Conservation (phyloP, 768 basidiomycete species). For the Clathrus columnatus region DNA sequence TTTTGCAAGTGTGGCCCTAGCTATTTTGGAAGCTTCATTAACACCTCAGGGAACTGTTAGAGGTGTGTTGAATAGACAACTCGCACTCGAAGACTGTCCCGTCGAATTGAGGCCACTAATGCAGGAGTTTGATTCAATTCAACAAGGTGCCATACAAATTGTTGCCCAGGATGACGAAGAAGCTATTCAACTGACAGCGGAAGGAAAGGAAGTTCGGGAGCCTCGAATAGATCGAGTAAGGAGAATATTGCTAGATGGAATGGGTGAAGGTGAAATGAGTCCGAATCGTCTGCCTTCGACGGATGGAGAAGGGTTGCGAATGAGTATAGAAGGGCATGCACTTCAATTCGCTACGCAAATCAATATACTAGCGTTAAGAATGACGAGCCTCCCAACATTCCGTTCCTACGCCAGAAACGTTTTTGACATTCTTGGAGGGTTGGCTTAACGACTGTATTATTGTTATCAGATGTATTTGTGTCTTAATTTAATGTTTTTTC, state of each 20-base stretch:
- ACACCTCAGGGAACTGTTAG: constrained; percentile 36
- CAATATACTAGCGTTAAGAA: constrained; percentile 60
- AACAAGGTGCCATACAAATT: constrained; percentile 38
- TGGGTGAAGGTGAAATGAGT: constrained; percentile 31
- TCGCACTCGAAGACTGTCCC: constrained; percentile 58
- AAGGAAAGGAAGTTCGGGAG: constrained; percentile 27
- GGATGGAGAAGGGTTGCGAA: constrained; percentile 28
- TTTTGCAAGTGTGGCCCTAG: constrained; percentile 66
- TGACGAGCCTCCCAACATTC: constrained; percentile 67
- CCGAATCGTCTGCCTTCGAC: constrained; percentile 11
- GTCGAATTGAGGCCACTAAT: constrained; percentile 59
- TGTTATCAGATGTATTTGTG: too few species aligned
- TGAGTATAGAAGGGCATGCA: constrained; percentile 55
- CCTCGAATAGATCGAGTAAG: constrained; percentile 53
- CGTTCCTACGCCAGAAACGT: constrained; percentile 22
- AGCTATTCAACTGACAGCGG: constrained; percentile 36
- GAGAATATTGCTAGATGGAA: constrained; percentile 49
- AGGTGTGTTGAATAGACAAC: constrained; percentile 47
- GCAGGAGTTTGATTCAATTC: constrained; percentile 50
- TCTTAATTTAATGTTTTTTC: too few species aligned
- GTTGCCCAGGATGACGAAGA: constrained; percentile 43
- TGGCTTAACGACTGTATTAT: too few species aligned
- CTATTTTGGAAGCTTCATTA: constrained; percentile 58
- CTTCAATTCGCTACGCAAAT: constrained; percentile 70
- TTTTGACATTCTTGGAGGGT: constrained; percentile 17